Percentiles rank a stretch among this genome's conserved stretches.
Evolutionary conservation across 768 basidiomycete genomes (phyloP).

Genomic region (Kwoniella sp.): DNA sequence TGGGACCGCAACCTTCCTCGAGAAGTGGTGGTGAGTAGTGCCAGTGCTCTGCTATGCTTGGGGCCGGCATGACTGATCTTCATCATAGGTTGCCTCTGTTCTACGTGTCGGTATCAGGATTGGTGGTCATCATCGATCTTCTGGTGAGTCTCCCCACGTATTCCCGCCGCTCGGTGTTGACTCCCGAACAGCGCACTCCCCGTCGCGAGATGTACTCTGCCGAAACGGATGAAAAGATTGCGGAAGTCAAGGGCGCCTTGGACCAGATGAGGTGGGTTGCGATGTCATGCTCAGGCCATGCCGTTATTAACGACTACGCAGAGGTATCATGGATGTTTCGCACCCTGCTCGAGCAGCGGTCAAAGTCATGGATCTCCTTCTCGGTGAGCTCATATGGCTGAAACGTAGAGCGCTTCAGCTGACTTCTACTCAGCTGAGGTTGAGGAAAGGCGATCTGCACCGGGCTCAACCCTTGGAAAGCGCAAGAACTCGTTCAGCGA

Average conservation of each 20-base stretch:
- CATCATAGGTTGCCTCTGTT: slow-evolving; percentile 42
- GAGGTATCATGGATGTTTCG: slow-evolving; percentile 44
- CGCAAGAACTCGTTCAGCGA: slow-evolving; percentile 27
- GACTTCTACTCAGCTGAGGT: slow-evolving; percentile 39
- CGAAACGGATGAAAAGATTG: slow-evolving; percentile 41
- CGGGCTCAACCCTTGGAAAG: slow-evolving; percentile 36
- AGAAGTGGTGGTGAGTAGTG: slow-evolving; percentile 48
- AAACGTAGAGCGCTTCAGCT: background rate
- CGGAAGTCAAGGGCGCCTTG: slow-evolving; percentile 44
- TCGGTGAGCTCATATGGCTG: slow-evolving; percentile 27
- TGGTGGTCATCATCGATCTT: slow-evolving; percentile 49
- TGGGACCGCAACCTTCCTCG: slow-evolving; percentile 46
- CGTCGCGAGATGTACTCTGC: slow-evolving; percentile 33
- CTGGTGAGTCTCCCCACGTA: slow-evolving; percentile 35
- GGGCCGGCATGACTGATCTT: slow-evolving; percentile 1
- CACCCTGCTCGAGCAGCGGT: slow-evolving; percentile 47
- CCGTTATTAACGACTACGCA: slow-evolving; percentile 11
- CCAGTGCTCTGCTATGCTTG: no score
- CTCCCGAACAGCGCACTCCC: slow-evolving; percentile 16
- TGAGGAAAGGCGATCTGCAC: slow-evolving; percentile 37
- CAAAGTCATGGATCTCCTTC: slow-evolving; percentile 47
- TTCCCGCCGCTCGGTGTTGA: no score
- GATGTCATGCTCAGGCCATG: background rate
- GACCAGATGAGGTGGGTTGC: slow-evolving; percentile 42
- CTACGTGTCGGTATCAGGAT: slow-evolving; percentile 47